These are phyloP conservation scores for Penicillium frequentans DNA, from an alignment of 2,329 filamentous ascomycete genomes.

Conservation along the genomic window DNA sequence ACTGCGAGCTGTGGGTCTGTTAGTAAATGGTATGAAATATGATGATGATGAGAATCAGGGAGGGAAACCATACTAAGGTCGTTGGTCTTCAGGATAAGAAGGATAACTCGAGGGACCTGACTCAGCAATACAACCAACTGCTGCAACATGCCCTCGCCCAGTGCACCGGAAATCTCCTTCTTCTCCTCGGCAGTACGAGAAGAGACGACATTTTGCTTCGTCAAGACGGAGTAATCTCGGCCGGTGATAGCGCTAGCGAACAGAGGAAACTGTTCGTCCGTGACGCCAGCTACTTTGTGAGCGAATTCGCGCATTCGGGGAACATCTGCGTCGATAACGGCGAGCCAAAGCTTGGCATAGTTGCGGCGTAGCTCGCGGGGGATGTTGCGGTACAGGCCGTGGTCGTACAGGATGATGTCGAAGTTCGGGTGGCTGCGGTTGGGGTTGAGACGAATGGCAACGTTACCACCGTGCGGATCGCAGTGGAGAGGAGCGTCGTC, in stretches of 20 bases:
- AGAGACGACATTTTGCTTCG: slow-evolving; percentile 54
- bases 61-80: slow-evolving; percentile 67
- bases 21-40: background rate
- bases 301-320: slow-evolving; percentile 83
- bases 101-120: slow-evolving; percentile 84
- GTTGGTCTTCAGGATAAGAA: slow-evolving; percentile 96
- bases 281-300: slow-evolving; percentile 83
- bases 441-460: slow-evolving; percentile 80
- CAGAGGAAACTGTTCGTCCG: slow-evolving; percentile 85
- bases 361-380: slow-evolving; percentile 73
- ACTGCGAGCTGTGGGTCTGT: slow-evolving; percentile 61
- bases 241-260: slow-evolving; percentile 97
- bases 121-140: slow-evolving; percentile 86
- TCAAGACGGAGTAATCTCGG: slow-evolving; percentile 79
- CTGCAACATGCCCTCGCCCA: slow-evolving; percentile 85
- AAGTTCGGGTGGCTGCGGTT: slow-evolving; percentile 71
- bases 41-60: background rate
- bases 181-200: slow-evolving; percentile 74
- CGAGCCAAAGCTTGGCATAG: slow-evolving; percentile 97
- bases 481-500: slow-evolving; percentile 86
- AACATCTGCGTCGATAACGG: slow-evolving; percentile 88
- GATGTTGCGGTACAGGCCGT: slow-evolving; percentile 94
- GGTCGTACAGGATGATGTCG: slow-evolving; percentile 93
- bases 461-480: slow-evolving; percentile 94
- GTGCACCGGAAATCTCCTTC: slow-evolving; percentile 76